phyloP scores from a whole-genome alignment of 768 basidiomycete species.

The Mycena vulgaris region DNA sequence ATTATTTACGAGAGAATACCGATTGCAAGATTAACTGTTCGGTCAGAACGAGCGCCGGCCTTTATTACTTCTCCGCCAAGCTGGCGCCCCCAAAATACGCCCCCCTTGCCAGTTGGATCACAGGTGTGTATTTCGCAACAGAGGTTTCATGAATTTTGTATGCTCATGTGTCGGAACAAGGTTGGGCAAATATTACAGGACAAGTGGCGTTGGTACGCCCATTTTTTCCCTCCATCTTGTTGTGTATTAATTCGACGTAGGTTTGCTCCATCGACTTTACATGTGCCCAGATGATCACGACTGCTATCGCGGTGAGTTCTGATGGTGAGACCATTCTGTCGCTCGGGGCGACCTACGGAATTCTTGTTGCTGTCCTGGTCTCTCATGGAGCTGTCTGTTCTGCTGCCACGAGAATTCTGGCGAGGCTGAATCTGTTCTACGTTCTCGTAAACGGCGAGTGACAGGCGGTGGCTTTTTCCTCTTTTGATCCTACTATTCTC shows the following conservation, averaged over 20 bases:
- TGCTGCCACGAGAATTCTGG: conserved; percentile 74
- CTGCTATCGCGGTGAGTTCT: conserved; percentile 74
- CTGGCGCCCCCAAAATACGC: conserved; percentile 75
- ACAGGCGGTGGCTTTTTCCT: not conserved
- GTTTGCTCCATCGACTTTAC: conserved; percentile 85
- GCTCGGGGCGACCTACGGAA: conserved; percentile 76
- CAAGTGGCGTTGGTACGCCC: conserved; percentile 56
- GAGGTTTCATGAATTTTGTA: not conserved
- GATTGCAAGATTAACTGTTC: conserved; percentile 1
- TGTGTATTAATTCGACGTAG: not conserved
- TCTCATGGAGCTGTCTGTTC: conserved; percentile 82
- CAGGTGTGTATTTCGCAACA: conserved; percentile 47
- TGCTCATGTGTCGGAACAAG: conserved; percentile 41
- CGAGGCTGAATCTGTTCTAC: conserved; percentile 80
- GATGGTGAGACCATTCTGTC: conserved; percentile 68
- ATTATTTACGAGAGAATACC: conserved; percentile 23
- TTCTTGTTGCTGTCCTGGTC: conserved; percentile 74
- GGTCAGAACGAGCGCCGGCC: conserved; percentile 79
- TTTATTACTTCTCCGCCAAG: conserved; percentile 86
- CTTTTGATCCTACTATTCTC: conserved; percentile 35
- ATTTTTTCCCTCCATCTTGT: not conserved
- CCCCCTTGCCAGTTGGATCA: conserved; percentile 77
- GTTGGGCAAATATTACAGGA: conserved; percentile 84
- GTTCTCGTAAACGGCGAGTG: conserved; percentile 73
- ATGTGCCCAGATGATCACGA: conserved; percentile 85